Base-by-base conservation (phyloP, 768 basidiomycete genomes). In the Pulveroboletus sp. region DNA sequence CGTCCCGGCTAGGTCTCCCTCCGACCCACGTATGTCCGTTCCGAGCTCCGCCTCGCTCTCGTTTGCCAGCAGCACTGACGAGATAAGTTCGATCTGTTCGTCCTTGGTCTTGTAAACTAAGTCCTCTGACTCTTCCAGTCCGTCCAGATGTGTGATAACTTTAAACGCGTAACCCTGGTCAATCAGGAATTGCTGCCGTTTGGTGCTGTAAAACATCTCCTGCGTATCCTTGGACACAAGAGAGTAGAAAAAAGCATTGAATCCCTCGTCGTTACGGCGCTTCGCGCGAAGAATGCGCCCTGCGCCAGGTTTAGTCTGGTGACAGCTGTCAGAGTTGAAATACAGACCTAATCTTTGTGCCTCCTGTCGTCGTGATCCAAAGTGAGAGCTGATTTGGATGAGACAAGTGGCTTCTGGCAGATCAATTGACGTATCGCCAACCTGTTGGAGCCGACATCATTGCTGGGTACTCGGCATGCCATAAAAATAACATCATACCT, bases 81-180 rank as follows among this genome's bases (percentile, higher is more conserved):
- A 87, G n/a, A 99, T 77, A 15, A 99, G 82, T 66, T 97, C 95
- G 51, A 98, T 95, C 71, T 98, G 95, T 63, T 96, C 90, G 59
- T 92, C 84, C 61, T 82, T 80, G 36, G 89, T 91, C 61, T 81
- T 83, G 74, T 95, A 99, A 43, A 97, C 96, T 46, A 98, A 77
- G 62, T 93, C 88, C 4, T 87, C 83, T 56, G 93, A 76, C 38
- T 78, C 75, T 50, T 95, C 86, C 26, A 98, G 76, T 8, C 96
- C 96, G 55, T 98, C 93, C 15, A 99, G 81, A 59, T 94, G 90
- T 2, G 96, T 98, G 70, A 99, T 98, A 46, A 99, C 95, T 71
- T 98, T 98, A 82, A 99, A 99, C 6, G 95, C 89, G 71, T 99
- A 99, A 3, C 96, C 95, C 71, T 97, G 94, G 65, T 99, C 96